phyloP scores from a whole-genome alignment of 257 asterid genomes.

The Thymus mandschuricus region DNA sequence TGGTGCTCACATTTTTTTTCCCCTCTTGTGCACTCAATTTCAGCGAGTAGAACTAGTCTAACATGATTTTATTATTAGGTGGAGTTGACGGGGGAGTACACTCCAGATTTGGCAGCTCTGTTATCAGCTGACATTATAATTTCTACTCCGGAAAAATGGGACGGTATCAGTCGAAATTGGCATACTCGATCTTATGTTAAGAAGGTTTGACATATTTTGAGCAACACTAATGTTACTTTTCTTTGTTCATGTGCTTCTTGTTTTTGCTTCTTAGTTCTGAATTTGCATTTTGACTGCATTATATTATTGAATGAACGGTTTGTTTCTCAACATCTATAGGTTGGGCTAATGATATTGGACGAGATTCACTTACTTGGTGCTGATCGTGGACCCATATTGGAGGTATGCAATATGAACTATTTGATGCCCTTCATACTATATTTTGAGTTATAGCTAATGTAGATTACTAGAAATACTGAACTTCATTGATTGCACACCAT shows the following conservation, averaged over 20 bases:
- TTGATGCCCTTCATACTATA: constrained; percentile 8
- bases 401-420: constrained; percentile 55
- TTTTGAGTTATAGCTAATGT: constrained; percentile 18
- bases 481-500: constrained; percentile 10
- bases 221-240: constrained; percentile 24
- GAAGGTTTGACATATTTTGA: constrained; percentile 57
- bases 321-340: constrained; percentile 50
- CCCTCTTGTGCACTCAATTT: constrained; percentile 20
- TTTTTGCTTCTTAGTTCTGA: constrained; percentile 25
- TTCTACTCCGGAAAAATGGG: constrained; percentile 99
- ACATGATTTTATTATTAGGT: constrained; percentile 60
- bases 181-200: constrained; percentile 89
- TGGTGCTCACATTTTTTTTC: constrained; percentile 55
- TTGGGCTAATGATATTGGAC: constrained; percentile 94
- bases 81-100: constrained; percentile 98
- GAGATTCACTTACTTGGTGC: constrained; percentile 99
- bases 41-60: constrained; percentile 29
- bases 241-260: constrained; percentile 4
- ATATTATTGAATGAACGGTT: constrained; percentile 20
- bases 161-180: constrained; percentile 99
- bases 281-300: constrained; percentile 23
- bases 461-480: constrained; percentile 16
- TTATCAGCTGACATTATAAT: constrained; percentile 89
- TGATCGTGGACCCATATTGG: constrained; percentile 99
- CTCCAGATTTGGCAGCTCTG: constrained; percentile 87